phyloP scores from a whole-genome alignment of 192 early-diverging fungal species.

The Podila clonocystis region DNA sequence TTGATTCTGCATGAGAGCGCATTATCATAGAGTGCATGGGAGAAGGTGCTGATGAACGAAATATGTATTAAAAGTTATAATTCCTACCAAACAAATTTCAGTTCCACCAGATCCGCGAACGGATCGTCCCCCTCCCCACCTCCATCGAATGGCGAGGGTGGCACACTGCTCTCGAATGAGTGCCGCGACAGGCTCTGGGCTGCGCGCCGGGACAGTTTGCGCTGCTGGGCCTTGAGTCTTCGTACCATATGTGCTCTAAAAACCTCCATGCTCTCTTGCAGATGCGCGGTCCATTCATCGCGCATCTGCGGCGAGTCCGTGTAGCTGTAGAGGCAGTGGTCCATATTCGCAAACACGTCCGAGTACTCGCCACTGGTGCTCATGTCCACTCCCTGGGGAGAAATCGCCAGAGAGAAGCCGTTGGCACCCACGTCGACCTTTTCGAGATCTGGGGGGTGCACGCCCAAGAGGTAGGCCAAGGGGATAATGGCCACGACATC shows the following conservation, averaged over 20 bases:
- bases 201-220: constrained; percentile 12
- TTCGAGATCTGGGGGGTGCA: constrained; percentile 35
- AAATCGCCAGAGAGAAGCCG: constrained; percentile 18
- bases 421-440: constrained; percentile 44
- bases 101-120: constrained; percentile 15
- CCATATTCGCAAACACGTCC: constrained; percentile 14
- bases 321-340: constrained; percentile 38
- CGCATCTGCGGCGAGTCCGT: constrained; percentile 29
- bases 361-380: neutral
- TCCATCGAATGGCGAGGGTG: constrained; percentile 7
- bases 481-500: constrained; percentile 21
- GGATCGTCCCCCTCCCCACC: neutral
- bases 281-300: constrained; percentile 33
- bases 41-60: too few species aligned
- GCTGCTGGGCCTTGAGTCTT: neutral
- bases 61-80: too few species aligned
- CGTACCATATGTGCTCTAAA: constrained; percentile 17
- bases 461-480: constrained; percentile 8
- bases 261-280: constrained; percentile 22
- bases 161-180: constrained; percentile 27
- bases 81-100: constrained; percentile 33
- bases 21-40: too few species aligned
- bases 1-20: too few species aligned
- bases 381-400: constrained; percentile 13
- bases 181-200: constrained; percentile 23